These are phyloP conservation scores for Coffea canephora DNA, from an alignment of 257 asterid genomes.

Conservation along the genomic window DNA sequence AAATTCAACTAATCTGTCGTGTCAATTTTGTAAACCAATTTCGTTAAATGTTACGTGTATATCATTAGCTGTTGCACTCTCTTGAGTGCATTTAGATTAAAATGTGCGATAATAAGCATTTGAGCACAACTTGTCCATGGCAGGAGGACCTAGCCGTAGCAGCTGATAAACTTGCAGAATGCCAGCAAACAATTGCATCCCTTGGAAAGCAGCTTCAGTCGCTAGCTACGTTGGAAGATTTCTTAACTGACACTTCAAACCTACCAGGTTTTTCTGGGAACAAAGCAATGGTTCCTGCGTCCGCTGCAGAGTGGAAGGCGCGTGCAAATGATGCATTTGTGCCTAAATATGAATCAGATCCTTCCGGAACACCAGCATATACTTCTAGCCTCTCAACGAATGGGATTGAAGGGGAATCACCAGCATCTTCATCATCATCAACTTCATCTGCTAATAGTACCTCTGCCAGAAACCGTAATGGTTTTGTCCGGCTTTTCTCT, in stretches of 20 bases:
- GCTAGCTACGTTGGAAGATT: conserved; percentile 77
- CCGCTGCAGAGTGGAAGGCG: conserved; percentile 34
- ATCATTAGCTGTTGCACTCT: background rate
- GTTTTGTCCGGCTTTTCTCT: conserved; percentile 56
- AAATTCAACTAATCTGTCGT: background rate
- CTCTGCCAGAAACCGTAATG: conserved; percentile 42
- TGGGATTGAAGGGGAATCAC: conserved; percentile 41
- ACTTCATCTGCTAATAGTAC: conserved; percentile 37
- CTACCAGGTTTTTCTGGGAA: conserved; percentile 52
- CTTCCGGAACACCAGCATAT: conserved; percentile 28
- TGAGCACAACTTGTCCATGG: conserved; percentile 1
- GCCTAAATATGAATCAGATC: conserved; percentile 28
- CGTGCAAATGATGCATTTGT: conserved; percentile 28
- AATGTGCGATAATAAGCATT: background rate
- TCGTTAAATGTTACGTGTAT: background rate
- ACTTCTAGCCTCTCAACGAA: conserved; percentile 23
- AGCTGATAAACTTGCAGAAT: conserved; percentile 80
- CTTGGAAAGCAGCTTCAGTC: conserved; percentile 77
- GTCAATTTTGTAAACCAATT: background rate
- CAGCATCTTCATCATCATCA: conserved; percentile 33
- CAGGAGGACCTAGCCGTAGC: conserved; percentile 74
- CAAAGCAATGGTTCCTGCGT: conserved; percentile 25
- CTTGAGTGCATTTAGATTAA: background rate
- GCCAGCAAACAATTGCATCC: conserved; percentile 82
- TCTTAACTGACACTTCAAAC: conserved; percentile 68